Conservation (phyloP, 2,329 filamentous ascomycete genomes). For the Exophiala xenobiotica region DNA sequence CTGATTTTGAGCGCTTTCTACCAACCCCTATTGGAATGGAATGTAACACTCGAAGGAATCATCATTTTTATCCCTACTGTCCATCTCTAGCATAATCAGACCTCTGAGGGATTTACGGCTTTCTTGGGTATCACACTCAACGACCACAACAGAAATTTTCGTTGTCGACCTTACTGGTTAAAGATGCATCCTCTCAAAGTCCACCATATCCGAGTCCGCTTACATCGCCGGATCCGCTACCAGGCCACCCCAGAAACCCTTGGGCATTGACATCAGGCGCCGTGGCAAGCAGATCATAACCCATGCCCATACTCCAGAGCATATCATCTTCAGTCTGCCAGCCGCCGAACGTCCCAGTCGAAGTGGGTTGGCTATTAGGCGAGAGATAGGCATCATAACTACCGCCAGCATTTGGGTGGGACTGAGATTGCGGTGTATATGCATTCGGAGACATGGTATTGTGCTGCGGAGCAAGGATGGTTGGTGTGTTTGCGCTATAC, state of each 20-base stretch:
- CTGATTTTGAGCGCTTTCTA: too few species aligned
- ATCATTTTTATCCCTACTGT: not conserved
- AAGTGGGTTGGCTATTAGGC: conserved; percentile 17
- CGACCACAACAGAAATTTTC: not conserved
- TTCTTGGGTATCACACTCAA: not conserved
- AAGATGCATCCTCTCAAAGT: not conserved
- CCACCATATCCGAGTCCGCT: not conserved
- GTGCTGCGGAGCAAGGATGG: conserved; percentile 7
- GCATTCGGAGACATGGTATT: conserved; percentile 10
- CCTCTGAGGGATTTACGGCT: not conserved
- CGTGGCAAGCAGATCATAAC: conserved; percentile 29
- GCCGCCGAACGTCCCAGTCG: conserved; percentile 23
- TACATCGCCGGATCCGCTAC: conserved; percentile 5
- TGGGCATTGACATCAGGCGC: conserved; percentile 26
- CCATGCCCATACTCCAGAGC: conserved; percentile 31
- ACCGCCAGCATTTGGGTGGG: conserved; percentile 2
- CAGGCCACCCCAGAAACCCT: conserved; percentile 23
- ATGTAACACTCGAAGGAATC: too few species aligned
- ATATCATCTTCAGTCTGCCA: conserved; percentile 32
- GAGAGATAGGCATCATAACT: conserved; percentile 21
- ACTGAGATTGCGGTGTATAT: conserved; percentile 9
- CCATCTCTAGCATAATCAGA: not conserved
- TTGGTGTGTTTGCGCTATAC: not conserved
- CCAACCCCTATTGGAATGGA: too few species aligned
- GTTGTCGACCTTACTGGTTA: too few species aligned